Base-by-base conservation (phyloP, 768 basidiomycete species). In the Leccinum subgranulosum region DNA sequence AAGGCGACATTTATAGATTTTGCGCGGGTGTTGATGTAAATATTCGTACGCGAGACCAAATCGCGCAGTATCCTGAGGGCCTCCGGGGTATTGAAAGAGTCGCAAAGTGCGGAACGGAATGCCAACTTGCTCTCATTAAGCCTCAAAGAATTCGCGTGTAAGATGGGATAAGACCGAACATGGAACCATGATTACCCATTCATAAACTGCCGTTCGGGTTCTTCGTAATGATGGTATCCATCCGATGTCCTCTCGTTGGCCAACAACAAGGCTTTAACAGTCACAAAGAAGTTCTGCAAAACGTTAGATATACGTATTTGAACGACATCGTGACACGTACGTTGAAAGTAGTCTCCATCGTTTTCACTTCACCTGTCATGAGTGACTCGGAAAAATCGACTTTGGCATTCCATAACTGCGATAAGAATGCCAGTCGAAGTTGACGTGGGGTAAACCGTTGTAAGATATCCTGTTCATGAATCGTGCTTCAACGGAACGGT, bases 41-140 rank as follows among this genome's bases (percentile, higher is more conserved):
- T 79, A 72, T 98, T 98, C 7, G 90, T 85, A 48, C 83, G 81
- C 4, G 90, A 90, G 48, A 98, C 85, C 36, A 98, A 77, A 58
- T 94, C 88, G 12, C 89, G 81, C 17, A 98, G 74, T 55, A 85
- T 76, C 64, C 83, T 81, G 23, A 98, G 73, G 0, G 94, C 95
- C 17, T 76, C 80, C 3, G 94, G 93, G 0, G 97, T 98, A 71
- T 98, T 95, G 81, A 98, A 97, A 0, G 95, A 98, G 72, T 99
- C 96, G 74, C 90, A 95, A 49, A 99, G 85, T 0, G 94, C 91
- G 12, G 76, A 79, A 53, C 92, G 86, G 81, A 99, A 96, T 8
- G 82, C 79, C 43, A 80, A 64, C 70, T 95, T 95, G 49, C 86
- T 84, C 53, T 84, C 76, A 62, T 89, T 80, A 34, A 95, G 77